Base-by-base conservation (phyloP, 2,329 filamentous ascomycete species). In the Fusarium stilboides region DNA sequence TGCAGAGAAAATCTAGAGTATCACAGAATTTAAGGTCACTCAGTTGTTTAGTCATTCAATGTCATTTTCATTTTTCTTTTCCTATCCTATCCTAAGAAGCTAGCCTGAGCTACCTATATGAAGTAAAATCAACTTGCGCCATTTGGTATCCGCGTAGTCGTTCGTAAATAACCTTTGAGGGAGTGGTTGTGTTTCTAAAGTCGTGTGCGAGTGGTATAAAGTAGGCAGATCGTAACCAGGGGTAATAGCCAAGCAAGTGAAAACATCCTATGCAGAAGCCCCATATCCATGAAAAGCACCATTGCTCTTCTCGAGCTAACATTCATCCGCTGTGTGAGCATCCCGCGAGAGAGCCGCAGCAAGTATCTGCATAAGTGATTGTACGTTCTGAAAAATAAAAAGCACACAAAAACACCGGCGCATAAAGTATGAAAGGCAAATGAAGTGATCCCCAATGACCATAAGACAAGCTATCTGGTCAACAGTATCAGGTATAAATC, bases 321-420 rank as follows among this genome's bases (percentile, higher is more conserved):
- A 71, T 68, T 64, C 69, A 70, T 73, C 68, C 70, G 70, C 69
- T 74, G 71, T 74, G 60, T 62, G 56, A 66, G 72, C 72, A 74
- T 74, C 72, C 65, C 72, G 72, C 68, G 72, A 73, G 72, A 74
- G 72, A 74, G 72, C 70, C 62, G 62, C 68, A 58, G 68, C 64
- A 53, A 69, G 59, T 71, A 70, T 71, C 61, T 72, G 68, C 63
- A 70, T 45, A 64, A 57, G 45, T 70, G 65, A 53, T 70, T 71
- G 53, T 70, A 67, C 69, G 66, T 64, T 71, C 68, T 69, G 68
- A 55, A 58, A 49, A 64, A 26, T 54, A 59, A 70, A 66, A 57
- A 39, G 31, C 26, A 56, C 40, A 54, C 31, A 46, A 58, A 47
- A 47, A 64, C 57, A 57, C 39, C 47, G 33, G 49, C 42, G 40